Conservation (phyloP, 768 basidiomycete genomes). For the Suillus plorans region DNA sequence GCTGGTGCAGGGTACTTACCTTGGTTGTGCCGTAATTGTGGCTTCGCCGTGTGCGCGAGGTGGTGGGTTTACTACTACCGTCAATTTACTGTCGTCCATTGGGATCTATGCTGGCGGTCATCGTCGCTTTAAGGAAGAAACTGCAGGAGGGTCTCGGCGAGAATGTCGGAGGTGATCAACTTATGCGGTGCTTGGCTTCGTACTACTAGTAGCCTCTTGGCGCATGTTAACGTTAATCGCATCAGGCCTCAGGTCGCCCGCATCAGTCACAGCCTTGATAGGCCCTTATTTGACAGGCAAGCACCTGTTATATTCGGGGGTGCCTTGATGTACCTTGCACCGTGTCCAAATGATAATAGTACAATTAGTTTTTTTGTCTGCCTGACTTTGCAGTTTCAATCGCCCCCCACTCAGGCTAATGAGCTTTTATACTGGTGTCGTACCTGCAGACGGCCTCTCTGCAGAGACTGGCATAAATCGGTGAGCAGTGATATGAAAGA, state of each 20-base stretch:
- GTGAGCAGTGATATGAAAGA: background rate
- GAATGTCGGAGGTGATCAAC: background rate
- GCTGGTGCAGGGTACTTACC: background rate
- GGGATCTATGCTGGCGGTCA: background rate
- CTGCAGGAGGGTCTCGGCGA: background rate
- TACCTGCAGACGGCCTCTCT: background rate
- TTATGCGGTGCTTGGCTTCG: background rate
- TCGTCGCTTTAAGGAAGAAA: background rate
- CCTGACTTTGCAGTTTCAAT: background rate
- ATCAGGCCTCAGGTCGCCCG: no score
- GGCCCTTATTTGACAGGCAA: background rate
- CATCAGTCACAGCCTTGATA: slow-evolving; percentile 1
- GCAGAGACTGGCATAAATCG: background rate
- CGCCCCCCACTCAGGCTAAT: background rate
- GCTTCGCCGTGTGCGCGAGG: background rate
- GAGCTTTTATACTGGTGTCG: background rate
- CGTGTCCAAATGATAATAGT: background rate
- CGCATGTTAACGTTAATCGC: background rate
- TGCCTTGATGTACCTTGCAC: background rate
- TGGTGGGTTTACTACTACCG: background rate
- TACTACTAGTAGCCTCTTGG: background rate
- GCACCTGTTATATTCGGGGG: background rate
- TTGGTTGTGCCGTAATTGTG: background rate
- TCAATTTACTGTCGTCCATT: background rate
- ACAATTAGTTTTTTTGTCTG: no score